Base-by-base conservation (phyloP, 2,329 filamentous ascomycete genomes). In the Dactylellina sp. region DNA sequence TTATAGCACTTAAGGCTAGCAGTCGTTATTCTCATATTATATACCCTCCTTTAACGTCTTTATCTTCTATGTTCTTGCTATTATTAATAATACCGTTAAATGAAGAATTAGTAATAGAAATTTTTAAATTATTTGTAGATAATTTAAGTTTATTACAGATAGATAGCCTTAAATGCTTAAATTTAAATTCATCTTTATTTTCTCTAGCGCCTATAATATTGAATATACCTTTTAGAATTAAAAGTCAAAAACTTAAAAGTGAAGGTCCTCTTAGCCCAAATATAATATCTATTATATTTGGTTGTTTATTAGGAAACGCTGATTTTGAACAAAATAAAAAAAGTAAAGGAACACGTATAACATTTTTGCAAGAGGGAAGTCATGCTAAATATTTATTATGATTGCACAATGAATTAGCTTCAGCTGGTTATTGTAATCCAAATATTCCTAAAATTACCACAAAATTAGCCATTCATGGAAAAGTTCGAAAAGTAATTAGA, bases 321-420 rank as follows among this genome's bases (percentile, higher is more conserved):
- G 18, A 39, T 16, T 16, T 39, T 55, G 50, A 55, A 37, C 2
- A 55, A 55, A 55, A 37, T 55, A 55, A 55, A 55, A 55, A 39
- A 18, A 32, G 50, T 22, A 55, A 50, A 24, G 46, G 46, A 50
- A 50, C 46, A 50, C 46, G 46, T 24, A 50, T 50, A 50, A 28
- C 22, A 50, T 50, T 50, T 50, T 24, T 50, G 22, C 46, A 49
- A 49, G 44, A 49, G 44, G 44, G 44, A 49, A 44, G 40, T 44
- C 44, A 49, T 49, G 44, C 22, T 49, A 49, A 49, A 49, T 49
- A 49, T 49, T 49, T 49, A 49, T 49, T 49, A 49, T 49, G 44
- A 49, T 49, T 49, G 44, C 49, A 53, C 49, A 53, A 37, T 53
- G 40, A 44, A 53, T 53, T 53, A 53, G 49, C 49, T 53, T 32